Conservation (phyloP, 805 yeast genomes). For the Schwanniomyces occidentalis region DNA sequence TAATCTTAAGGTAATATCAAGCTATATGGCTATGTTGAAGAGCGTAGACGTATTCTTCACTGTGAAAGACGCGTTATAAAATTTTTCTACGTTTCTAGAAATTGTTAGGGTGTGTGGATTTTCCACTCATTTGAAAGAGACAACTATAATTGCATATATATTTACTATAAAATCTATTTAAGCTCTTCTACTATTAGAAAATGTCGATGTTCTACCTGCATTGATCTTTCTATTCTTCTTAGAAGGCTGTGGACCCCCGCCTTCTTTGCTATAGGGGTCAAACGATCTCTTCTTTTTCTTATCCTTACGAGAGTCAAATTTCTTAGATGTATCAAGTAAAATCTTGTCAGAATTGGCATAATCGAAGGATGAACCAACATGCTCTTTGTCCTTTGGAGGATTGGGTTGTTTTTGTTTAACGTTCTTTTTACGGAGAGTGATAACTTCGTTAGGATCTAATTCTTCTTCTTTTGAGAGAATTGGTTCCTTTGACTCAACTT, state of each 20-base stretch:
- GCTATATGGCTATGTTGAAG: no score
- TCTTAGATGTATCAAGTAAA: constrained; percentile 21
- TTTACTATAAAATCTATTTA: constrained; percentile 1
- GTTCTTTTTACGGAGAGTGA: constrained; percentile 35
- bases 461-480: constrained; percentile 7
- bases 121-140: no score
- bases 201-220: constrained; percentile 40
- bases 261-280: constrained; percentile 57
- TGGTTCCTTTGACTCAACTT: not conserved
- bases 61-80: no score
- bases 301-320: constrained; percentile 14
- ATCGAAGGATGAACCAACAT: constrained; percentile 36
- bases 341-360: constrained; percentile 46
- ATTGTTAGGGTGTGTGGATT: constrained; percentile 2
- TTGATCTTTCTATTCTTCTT: constrained; percentile 42
- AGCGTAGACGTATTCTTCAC: no score
- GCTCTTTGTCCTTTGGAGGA: constrained; percentile 5
- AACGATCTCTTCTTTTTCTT: constrained; percentile 45
- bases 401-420: constrained; percentile 11
- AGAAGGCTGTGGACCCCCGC: constrained; percentile 55
- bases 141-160: not conserved
- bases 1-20: no score
- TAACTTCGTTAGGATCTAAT: constrained; percentile 35
- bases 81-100: no score
- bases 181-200: constrained; percentile 9